phyloP scores from a whole-genome alignment of 805 yeast species.

The Saccharomycopsis babjevae region DNA sequence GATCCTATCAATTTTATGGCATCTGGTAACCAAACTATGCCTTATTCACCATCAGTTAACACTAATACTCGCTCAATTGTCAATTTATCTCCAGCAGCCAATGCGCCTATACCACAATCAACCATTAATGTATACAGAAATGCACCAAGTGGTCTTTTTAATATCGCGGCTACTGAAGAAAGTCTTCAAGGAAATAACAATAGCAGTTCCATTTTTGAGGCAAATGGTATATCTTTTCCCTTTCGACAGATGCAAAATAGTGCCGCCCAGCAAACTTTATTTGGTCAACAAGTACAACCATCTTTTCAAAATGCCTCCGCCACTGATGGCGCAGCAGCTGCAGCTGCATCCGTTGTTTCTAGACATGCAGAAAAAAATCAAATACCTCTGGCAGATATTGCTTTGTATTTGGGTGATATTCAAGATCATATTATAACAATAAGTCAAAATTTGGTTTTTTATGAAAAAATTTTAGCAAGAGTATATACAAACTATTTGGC shows the following conservation, averaged over 20 bases:
- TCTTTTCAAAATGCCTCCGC: neutral
- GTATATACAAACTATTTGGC: constrained; percentile 90
- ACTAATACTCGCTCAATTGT: neutral
- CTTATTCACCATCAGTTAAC: neutral
- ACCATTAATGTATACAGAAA: neutral
- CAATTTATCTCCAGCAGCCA: neutral
- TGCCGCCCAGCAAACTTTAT: neutral
- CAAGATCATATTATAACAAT: constrained; percentile 95
- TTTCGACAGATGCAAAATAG: neutral
- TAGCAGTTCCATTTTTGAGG: neutral
- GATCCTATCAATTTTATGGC: neutral
- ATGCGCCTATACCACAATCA: neutral
- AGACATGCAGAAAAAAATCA: neutral
- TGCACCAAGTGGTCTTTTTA: neutral
- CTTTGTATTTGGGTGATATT: constrained; percentile 86
- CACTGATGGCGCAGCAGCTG: neutral
- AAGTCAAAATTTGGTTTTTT: constrained; percentile 82
- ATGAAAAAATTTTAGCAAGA: constrained; percentile 87
- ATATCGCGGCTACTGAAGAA: neutral
- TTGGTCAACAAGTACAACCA: neutral
- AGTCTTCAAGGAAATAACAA: neutral
- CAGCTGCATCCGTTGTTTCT: neutral
- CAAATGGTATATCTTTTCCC: neutral
- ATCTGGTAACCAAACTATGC: neutral
- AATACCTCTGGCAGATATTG: constrained; percentile 79